Conservation (phyloP, 192 early-diverging fungal genomes). For the Haplosporangium gracile region DNA sequence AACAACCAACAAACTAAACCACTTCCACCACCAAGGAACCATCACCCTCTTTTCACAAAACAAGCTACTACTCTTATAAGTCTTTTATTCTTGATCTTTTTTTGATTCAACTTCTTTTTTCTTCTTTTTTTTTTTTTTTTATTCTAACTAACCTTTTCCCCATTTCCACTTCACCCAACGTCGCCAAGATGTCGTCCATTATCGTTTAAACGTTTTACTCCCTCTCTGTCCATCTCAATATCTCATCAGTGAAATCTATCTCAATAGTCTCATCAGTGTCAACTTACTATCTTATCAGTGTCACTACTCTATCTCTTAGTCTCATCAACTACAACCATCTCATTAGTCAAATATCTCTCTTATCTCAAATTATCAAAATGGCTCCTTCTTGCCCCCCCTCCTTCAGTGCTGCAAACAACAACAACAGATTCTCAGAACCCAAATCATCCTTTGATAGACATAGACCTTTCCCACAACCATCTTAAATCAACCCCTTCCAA, state of each 20-base stretch:
- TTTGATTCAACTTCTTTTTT: constrained; percentile 1
- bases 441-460: constrained; percentile 54
- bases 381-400: constrained; percentile 58
- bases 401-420: constrained; percentile 27
- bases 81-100: neutral
- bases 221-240: constrained; percentile 14
- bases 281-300: constrained; percentile 1
- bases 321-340: constrained; percentile 15
- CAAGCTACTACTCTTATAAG: neutral
- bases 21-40: neutral
- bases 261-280: constrained; percentile 15
- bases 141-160: constrained; percentile 24
- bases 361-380: constrained; percentile 47
- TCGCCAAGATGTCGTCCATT: constrained; percentile 58
- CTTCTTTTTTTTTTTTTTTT: constrained; percentile 24
- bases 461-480: constrained; percentile 49
- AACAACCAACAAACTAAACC: neutral
- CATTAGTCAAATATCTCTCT: constrained; percentile 24
- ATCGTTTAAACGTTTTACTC: constrained; percentile 54
- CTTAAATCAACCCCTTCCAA: constrained; percentile 11
- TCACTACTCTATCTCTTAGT: constrained; percentile 17
- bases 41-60: neutral
- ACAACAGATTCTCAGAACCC: constrained; percentile 32
- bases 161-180: constrained; percentile 19
- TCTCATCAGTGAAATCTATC: constrained; percentile 19